phyloP scores from a whole-genome alignment of 148 eudicot genomes.

The Amaranthus cruentus region DNA sequence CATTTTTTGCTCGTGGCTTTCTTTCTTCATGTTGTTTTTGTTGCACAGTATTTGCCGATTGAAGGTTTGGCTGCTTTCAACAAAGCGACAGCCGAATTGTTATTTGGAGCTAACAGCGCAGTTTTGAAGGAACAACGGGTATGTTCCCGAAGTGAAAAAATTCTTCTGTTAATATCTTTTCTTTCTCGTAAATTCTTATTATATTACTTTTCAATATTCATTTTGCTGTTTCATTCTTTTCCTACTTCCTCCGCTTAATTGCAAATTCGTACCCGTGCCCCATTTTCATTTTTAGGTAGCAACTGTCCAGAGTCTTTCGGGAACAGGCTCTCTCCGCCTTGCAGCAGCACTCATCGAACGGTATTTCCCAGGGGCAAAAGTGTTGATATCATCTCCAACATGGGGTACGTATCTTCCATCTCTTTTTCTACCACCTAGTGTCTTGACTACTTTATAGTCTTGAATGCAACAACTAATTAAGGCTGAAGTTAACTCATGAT shows the following conservation, averaged over 20 bases:
- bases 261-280: slow-evolving; percentile 9
- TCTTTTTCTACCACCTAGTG: slow-evolving; percentile 1
- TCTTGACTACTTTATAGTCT: neutral
- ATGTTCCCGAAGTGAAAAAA: slow-evolving; percentile 18
- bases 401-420: slow-evolving; percentile 61
- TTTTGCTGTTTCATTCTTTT: neutral
- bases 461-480: neutral
- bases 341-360: slow-evolving; percentile 90
- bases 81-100: slow-evolving; percentile 82
- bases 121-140: slow-evolving; percentile 75
- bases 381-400: slow-evolving; percentile 84
- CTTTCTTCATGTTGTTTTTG: slow-evolving; percentile 17
- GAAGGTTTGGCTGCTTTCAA: slow-evolving; percentile 98
- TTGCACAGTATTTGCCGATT: slow-evolving; percentile 81
- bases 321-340: slow-evolving; percentile 98
- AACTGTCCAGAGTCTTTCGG: slow-evolving; percentile 94
- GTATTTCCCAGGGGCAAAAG: slow-evolving; percentile 88
- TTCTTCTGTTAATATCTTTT: slow-evolving; percentile 4
- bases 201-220: too few species aligned
- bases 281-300: slow-evolving; percentile 51
- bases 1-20: slow-evolving; percentile 12
- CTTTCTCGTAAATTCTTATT: too few species aligned
- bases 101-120: slow-evolving; percentile 86
- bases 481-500: slow-evolving; percentile 4
- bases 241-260: neutral